A percentile compares a stretch with the other conserved stretches of the same genome.
Conservation (phyloP, 2,329 filamentous ascomycete species). For the Penicillium sp. region DNA sequence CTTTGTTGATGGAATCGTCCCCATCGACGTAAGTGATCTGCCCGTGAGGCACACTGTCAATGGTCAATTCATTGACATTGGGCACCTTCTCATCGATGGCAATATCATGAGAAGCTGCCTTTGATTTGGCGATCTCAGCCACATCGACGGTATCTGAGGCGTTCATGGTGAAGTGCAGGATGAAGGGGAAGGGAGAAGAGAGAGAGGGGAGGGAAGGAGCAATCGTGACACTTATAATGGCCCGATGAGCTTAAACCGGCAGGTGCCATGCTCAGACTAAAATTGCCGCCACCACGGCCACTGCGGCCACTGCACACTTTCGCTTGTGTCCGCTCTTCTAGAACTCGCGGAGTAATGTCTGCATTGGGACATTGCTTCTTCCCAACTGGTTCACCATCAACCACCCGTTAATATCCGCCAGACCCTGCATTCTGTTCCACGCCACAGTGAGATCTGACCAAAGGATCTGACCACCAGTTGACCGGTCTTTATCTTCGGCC, state of each 20-base stretch:
- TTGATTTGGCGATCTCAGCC: constrained; percentile 27
- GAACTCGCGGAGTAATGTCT: constrained; percentile 6
- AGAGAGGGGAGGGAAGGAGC: constrained; percentile 1
- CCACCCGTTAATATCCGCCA: constrained; percentile 14
- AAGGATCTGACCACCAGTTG: neutral
- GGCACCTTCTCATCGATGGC: constrained; percentile 14
- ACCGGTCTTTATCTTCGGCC: neutral
- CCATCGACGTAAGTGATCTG: neutral
- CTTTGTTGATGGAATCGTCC: constrained; percentile 9
- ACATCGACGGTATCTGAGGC: constrained; percentile 28
- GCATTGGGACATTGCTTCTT: constrained; percentile 3
- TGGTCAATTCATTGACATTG: constrained; percentile 5
- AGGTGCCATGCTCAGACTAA: neutral
- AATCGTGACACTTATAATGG: constrained; percentile 7
- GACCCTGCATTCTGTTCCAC: constrained; percentile 5
- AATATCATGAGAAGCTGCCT: constrained; percentile 20
- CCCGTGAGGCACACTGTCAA: constrained; percentile 9
- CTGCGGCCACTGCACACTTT: neutral
- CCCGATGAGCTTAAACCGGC: neutral
- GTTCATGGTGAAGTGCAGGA: constrained; percentile 22
- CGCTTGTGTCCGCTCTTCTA: neutral
- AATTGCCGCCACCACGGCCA: neutral
- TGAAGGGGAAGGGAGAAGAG: neutral
- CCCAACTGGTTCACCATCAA: neutral
- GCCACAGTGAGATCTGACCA: neutral